A percentile compares a stretch with the other conserved stretches of the same genome.
Conservation (phyloP, 257 asterid genomes). For the Handroanthus guayacan region DNA sequence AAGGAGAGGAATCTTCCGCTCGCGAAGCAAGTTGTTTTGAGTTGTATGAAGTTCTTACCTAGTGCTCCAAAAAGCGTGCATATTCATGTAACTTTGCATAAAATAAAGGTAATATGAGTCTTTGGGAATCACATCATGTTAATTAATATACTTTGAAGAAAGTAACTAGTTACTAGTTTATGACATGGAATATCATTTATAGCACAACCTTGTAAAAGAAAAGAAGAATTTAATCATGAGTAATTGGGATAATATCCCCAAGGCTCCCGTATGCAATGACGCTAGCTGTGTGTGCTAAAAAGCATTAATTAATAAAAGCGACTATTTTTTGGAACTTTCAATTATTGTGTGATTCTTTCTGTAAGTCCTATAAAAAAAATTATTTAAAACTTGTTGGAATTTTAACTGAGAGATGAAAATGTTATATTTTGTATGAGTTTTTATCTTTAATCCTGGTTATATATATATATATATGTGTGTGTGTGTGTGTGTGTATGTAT, state of each 20-base stretch:
- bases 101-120: conserved; percentile 8
- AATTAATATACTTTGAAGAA: not conserved
- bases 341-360: too few relatives aligned
- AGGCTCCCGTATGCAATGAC: conserved; percentile 31
- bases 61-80: not conserved
- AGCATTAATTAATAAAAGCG: not conserved
- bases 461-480: too few relatives aligned
- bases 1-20: not conserved
- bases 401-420: not conserved
- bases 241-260: not conserved
- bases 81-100: conserved; percentile 11
- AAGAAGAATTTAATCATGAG: conserved; percentile 7
- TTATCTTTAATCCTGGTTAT: too few relatives aligned
- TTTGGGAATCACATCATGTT: conserved; percentile 26
- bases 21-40: not conserved
- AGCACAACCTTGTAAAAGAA: not conserved
- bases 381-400: not conserved
- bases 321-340: too few relatives aligned
- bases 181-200: conserved; percentile 18
- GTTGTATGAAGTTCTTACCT: not conserved
- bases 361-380: not conserved
- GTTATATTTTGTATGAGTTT: too few relatives aligned
- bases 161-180: not conserved
- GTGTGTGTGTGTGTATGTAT: too few relatives aligned
- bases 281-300: conserved; percentile 6